phyloP scores from a whole-genome alignment of 2,329 filamentous ascomycete species.

The Hypoxylon sp. region DNA sequence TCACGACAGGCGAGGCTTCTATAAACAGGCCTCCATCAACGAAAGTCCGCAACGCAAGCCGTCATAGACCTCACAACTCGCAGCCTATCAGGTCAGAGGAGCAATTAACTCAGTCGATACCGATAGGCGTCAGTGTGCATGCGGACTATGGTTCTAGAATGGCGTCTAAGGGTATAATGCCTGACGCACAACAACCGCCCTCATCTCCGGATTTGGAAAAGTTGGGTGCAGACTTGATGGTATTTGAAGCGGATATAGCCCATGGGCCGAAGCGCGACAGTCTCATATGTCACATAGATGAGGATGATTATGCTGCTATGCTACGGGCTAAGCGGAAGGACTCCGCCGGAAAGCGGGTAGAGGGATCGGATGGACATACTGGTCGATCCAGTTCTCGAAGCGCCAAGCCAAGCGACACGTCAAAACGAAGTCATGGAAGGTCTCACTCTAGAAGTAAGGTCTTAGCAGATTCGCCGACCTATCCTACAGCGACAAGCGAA shows the following conservation, averaged over 20 bases:
- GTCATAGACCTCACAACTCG: constrained; percentile 24
- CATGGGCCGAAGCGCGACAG: constrained; percentile 45
- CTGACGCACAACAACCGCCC: constrained; percentile 5
- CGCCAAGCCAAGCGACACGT: constrained; percentile 20
- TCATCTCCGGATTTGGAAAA: constrained; percentile 45
- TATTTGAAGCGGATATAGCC: constrained; percentile 43
- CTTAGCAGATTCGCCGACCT: constrained; percentile 18
- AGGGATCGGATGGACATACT: constrained; percentile 15
- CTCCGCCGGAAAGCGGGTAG: constrained; percentile 16
- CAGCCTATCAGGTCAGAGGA: constrained; percentile 5
- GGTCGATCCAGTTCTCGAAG: constrained; percentile 22
- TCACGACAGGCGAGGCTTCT: background rate
- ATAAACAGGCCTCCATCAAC: constrained; percentile 52
- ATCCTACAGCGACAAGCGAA: constrained; percentile 7
- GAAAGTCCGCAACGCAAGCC: constrained; percentile 58
- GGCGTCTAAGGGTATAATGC: constrained; percentile 2
- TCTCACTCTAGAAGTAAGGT: constrained; percentile 34
- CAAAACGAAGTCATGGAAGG: constrained; percentile 14
- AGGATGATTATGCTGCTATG: constrained; percentile 48
- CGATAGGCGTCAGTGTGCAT: constrained; percentile 7
- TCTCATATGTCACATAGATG: constrained; percentile 47
- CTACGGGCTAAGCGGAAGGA: constrained; percentile 34
- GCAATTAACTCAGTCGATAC: constrained; percentile 9
- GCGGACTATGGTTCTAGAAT: background rate
- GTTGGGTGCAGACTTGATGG: constrained; percentile 46